Evolutionary conservation across 2,329 filamentous ascomycete species (phyloP).

Genomic region (Pestalotiopsis sp.): DNA sequence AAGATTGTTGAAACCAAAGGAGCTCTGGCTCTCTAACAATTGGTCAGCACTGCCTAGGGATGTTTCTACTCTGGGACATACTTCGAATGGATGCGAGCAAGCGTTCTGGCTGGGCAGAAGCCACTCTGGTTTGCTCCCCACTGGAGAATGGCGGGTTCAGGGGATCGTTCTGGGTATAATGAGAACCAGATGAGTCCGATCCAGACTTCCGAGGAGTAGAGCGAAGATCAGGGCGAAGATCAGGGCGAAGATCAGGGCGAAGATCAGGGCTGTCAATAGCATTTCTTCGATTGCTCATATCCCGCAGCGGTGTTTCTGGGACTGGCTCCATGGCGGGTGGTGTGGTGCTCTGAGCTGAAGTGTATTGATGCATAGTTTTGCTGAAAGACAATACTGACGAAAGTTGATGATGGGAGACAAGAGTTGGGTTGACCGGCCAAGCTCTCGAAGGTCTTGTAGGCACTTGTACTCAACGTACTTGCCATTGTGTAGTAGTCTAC

Average conservation of each 20-base stretch:
- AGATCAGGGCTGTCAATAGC: not conserved
- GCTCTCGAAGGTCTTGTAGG: not conserved
- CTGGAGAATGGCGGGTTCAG: not conserved
- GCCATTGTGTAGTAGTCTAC: too few relatives aligned
- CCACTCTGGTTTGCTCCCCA: not conserved
- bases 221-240: not conserved
- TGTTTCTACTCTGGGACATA: not conserved
- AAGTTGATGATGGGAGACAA: not conserved
- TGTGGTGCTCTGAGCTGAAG: not conserved
- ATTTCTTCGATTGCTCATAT: not conserved
- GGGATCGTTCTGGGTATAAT: not conserved
- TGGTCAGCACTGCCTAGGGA: not conserved
- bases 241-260: not conserved
- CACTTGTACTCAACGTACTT: not conserved
- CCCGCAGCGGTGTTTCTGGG: too few relatives aligned
- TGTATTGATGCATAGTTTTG: not conserved
- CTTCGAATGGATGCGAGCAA: not conserved
- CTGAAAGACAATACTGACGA: not conserved
- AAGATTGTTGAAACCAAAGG: too few relatives aligned
- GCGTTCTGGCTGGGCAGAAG: not conserved
- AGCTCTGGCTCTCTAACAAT: too few relatives aligned
- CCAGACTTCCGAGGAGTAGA: too few relatives aligned
- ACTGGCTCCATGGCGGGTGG: too few relatives aligned
- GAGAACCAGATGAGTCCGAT: too few relatives aligned
- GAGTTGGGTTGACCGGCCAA: not conserved